A percentile compares a stretch with the other conserved stretches of the same genome.
These are phyloP conservation scores for Auxenochlorella pyrenoidosa DNA, from an alignment of 139 green algal genomes.

Conservation along the genomic window DNA sequence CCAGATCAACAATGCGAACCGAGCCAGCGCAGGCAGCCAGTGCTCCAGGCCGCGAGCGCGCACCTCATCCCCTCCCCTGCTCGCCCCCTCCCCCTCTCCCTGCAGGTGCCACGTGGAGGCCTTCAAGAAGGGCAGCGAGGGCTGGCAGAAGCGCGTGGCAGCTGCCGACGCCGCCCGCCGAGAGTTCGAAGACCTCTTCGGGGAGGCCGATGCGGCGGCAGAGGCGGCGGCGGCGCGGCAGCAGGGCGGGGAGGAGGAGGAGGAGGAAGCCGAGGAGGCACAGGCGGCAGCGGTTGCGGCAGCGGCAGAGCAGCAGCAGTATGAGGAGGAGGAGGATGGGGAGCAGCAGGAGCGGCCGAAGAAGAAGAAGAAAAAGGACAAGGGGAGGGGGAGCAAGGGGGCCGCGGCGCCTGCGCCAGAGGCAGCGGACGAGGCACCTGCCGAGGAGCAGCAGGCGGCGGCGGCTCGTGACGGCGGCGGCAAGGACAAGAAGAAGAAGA, in stretches of 20 bases:
- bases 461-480: background rate
- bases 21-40: too few relatives aligned
- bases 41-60: too few relatives aligned
- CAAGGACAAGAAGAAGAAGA: conserved; percentile 6
- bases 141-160: conserved; percentile 27
- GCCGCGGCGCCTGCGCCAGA: too few relatives aligned
- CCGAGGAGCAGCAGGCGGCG: background rate
- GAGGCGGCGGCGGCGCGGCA: background rate
- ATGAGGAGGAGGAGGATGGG: background rate
- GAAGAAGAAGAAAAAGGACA: conserved; percentile 24
- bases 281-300: background rate
- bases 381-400: background rate
- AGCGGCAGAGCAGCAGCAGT: background rate
- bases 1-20: background rate
- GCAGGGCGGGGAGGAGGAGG: background rate
- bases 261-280: background rate
- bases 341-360: background rate
- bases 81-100: background rate
- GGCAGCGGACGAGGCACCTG: too few relatives aligned
- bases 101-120: conserved; percentile 47
- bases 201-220: background rate
- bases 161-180: conserved; percentile 20
- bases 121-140: conserved; percentile 40
- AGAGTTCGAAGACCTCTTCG: conserved; percentile 54
- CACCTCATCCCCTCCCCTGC: background rate